phyloP scores from a whole-genome alignment of 1,284 basidiomycete species.

The Tilletia horrida region DNA sequence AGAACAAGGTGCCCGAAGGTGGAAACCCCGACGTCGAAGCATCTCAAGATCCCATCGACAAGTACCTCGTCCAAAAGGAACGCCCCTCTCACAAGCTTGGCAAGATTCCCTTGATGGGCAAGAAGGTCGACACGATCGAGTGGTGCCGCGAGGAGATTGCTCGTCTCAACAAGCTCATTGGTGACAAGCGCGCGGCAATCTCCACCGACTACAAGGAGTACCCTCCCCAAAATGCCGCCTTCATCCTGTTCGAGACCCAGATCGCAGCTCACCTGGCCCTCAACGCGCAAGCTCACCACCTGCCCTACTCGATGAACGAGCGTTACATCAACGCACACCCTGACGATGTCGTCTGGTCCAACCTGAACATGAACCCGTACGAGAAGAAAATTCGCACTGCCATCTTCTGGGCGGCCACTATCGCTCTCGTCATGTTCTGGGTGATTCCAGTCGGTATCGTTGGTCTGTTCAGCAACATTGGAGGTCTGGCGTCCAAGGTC shows the following conservation, averaged over 20 bases:
- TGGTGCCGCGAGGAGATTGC: conserved; percentile 70
- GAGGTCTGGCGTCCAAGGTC: conserved; percentile 63
- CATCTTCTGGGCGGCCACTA: conserved; percentile 60
- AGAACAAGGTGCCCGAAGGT: conserved; percentile 47
- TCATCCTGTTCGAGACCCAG: conserved; percentile 89
- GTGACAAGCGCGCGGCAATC: conserved; percentile 65
- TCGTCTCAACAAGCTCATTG: conserved; percentile 60
- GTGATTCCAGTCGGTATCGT: conserved; percentile 64
- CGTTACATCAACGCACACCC: conserved; percentile 46
- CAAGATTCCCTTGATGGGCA: conserved; percentile 63
- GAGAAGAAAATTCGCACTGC: conserved; percentile 66
- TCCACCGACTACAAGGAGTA: conserved; percentile 60
- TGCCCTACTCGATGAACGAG: conserved; percentile 46
- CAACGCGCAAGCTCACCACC: conserved; percentile 38
- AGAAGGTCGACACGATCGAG: conserved; percentile 77
- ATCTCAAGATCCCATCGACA: conserved; percentile 39
- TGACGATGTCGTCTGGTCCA: conserved; percentile 81
- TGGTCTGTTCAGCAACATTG: conserved; percentile 77
- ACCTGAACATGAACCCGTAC: conserved; percentile 82
- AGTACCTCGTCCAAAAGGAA: conserved; percentile 50
- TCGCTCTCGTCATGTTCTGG: conserved; percentile 68
- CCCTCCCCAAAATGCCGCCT: conserved; percentile 62
- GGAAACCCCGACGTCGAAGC: conserved; percentile 24
- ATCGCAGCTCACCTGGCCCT: conserved; percentile 62
- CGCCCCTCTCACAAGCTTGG: conserved; percentile 77